Conservation (phyloP, 2,329 filamentous ascomycete genomes). For the Elsinoe fawcettii region DNA sequence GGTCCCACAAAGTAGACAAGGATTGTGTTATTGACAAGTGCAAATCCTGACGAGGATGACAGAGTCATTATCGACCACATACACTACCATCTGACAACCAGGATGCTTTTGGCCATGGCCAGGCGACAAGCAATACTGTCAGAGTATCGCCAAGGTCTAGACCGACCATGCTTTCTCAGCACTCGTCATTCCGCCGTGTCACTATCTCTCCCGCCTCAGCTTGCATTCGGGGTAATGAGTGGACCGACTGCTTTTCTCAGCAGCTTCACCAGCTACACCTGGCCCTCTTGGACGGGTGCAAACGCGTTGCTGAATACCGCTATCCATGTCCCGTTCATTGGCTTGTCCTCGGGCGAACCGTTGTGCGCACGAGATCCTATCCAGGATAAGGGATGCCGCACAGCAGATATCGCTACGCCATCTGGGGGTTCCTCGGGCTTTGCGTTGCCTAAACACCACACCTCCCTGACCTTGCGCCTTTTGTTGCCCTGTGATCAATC, state of each 20-base stretch:
- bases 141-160: conserved; percentile 4
- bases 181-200: background rate
- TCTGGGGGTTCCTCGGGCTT: too few relatives aligned
- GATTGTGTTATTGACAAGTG: background rate
- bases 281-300: background rate
- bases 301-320: background rate
- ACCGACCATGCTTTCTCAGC: conserved; percentile 6
- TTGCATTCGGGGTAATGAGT: background rate
- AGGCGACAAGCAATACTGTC: background rate
- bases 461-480: background rate
- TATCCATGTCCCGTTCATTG: background rate
- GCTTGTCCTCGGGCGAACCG: too few relatives aligned
- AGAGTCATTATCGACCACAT: background rate
- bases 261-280: background rate
- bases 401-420: too few relatives aligned
- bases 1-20: background rate
- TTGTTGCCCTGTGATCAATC: background rate
- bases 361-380: too few relatives aligned
- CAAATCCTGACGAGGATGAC: background rate
- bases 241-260: background rate
- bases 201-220: background rate
- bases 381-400: too few relatives aligned
- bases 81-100: too few relatives aligned
- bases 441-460: background rate
- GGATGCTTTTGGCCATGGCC: background rate